Base-by-base conservation (phyloP, 208 protist genomes). In the Leishmania gerbilli region DNA sequence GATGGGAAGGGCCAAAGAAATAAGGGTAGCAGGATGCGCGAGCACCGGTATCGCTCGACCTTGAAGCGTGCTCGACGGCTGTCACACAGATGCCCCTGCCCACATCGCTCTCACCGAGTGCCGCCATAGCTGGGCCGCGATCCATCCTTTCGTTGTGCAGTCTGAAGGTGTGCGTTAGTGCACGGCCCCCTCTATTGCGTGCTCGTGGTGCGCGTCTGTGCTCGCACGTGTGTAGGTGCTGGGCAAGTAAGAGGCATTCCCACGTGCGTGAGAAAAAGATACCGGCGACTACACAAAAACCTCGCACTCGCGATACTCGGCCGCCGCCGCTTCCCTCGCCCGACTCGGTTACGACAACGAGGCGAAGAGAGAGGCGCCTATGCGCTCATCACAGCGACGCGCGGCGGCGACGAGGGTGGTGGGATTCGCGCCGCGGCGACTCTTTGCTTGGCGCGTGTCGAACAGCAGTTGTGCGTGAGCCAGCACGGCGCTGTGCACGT, bases 331-430 rank as follows among this genome's bases (percentile, higher is more conserved):
- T 31, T 37, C 11, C 40, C 27, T 3, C 68, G 7, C 19, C 19
- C 17, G 7, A 34, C 15, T 53, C 68, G 6, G 24, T 19, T 72
- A 62, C 51, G 24, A 79, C 47, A 79, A 34, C 64, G 69, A 65
- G 7, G 77, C 21, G 17, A 45, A 71, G n/a, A 89, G 31, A 24
- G 69, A 74, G 1, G 77, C 45, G 5, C 81, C 69, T 24, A 91
- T 88, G 7, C 91, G 84, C 51, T 71, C 83, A 51, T 92, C 84
- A 60, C 87, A 91, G 62, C 89, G 83, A 55, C 62, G 71, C 13
- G 88, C 87, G 53, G 83, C 84, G 45, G 76, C 85, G 34, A 68
- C 47, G 42, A 95, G 86, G 47, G 88, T 88, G 2, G 77, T 74
- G 13, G 53, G 53, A 56, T 84, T 90, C 3, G 81, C 88, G 4